Evolutionary conservation across 768 basidiomycete genomes (phyloP), one percentile per base, ranked within the genome.

Genomic region (Serpula lacrymans): DNA sequence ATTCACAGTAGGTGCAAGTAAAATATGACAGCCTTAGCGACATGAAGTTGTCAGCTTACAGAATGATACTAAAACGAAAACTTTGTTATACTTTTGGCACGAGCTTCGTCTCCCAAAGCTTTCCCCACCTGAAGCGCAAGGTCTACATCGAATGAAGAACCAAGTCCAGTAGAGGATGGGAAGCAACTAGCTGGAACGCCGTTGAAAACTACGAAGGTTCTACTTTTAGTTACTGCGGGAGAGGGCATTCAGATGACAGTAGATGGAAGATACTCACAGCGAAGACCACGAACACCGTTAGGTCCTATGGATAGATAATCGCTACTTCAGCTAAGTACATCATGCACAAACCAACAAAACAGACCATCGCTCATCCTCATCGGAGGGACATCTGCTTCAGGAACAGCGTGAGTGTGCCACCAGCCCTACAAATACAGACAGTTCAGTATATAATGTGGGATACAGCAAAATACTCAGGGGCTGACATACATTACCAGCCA

Each of bases 1-100:
- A 50, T 83, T 83, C 47, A 80, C 72, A 2, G 81, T 83, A 2
- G 80, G 82, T 1, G 70, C 80, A n/a, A 82, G 68, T 0, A 80
- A 60, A 24, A 78, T 65, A 51, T 74, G 70, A 11, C 53, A 53
- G 26, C 69, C 71, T 71, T 25, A 27, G 6, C 7, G 14, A 21
- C 8, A 13, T 12, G 30, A 41, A 32, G n/a, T 6, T 18, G n/a
- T 33, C n/a, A 33, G n/a, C 6, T 33, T 14, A n/a, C 6, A 7
- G 6, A 6, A 14, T 17, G 21, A 16, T 3, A 17, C 29, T 18
- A 39, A 20, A 25, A 11, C 6, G n/a, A 34, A 16, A 27, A 5
- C 8, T 9, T n/a, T 8, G 6, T 3, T 24, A 41, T 48, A 60
- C 74, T 66, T 58, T 78, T 74, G 8, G 74, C 75, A 7, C 69